Conservation (phyloP, 139 green algal species). For the Limnomonas spitsbergensis region DNA sequence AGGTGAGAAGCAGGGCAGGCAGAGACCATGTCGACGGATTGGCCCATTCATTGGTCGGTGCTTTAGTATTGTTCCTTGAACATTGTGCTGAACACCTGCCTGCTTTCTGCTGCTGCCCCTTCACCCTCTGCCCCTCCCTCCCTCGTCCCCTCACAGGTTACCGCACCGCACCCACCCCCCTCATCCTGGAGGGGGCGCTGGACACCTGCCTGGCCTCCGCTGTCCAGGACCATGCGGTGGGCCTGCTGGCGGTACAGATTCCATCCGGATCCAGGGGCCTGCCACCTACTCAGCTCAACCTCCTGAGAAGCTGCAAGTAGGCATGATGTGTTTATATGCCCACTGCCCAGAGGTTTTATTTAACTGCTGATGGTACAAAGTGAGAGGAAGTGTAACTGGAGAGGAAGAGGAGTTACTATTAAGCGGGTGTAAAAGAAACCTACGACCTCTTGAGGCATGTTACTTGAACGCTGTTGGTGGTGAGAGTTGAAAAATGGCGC, state of each 20-base stretch:
- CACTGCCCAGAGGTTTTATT: no score
- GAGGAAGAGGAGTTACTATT: no score
- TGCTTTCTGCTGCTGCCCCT: neutral
- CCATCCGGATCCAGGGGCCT: neutral
- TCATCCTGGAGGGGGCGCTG: neutral
- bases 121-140: neutral
- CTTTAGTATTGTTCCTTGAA: neutral
- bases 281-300: neutral
- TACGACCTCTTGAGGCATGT: no score
- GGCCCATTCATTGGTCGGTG: neutral
- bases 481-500: no score
- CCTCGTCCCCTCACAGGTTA: neutral
- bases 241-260: neutral
- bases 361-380: no score
- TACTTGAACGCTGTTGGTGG: no score
- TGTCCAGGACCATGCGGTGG: neutral
- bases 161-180: neutral
- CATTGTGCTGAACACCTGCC: neutral
- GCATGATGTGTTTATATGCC: no score
- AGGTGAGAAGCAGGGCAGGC: neutral
- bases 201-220: neutral
- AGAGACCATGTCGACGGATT: neutral
- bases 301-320: neutral
- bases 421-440: no score
- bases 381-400: no score